A percentile compares a stretch with the other conserved stretches of the same genome.
phyloP scores from a whole-genome alignment of 2,329 filamentous ascomycete genomes.

The Phoma herbarum region DNA sequence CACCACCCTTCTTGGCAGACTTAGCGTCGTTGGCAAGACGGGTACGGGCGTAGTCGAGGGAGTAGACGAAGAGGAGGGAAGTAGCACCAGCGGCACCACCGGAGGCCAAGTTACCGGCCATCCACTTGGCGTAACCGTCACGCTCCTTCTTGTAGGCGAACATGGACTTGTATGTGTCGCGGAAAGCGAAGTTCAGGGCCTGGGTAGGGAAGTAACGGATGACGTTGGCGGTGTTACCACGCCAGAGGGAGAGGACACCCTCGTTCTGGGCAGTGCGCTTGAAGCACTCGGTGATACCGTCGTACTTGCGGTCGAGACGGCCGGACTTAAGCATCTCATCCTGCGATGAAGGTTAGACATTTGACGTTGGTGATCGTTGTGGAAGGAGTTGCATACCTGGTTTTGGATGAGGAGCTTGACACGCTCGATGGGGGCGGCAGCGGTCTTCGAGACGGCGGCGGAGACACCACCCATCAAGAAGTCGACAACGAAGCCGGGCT shows the following conservation, averaged over 20 bases:
- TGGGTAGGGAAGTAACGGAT: slow-evolving; percentile 99
- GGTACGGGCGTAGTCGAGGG: slow-evolving; percentile 99
- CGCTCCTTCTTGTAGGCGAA: slow-evolving; percentile 99
- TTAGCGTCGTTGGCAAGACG: slow-evolving; percentile 99
- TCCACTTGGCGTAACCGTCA: slow-evolving; percentile 99
- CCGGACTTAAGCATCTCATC: slow-evolving; percentile 99
- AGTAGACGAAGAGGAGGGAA: slow-evolving; percentile 99
- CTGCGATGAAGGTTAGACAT: slow-evolving; percentile 59
- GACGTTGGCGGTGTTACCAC: slow-evolving; percentile 99
- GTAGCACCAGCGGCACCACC: slow-evolving; percentile 99
- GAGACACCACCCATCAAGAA: slow-evolving; percentile 99
- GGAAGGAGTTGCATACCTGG: slow-evolving; percentile 76
- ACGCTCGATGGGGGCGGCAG: slow-evolving; percentile 99
- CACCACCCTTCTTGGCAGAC: slow-evolving; percentile 95
- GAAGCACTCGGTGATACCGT: slow-evolving; percentile 96
- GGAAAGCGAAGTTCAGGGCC: slow-evolving; percentile 99
- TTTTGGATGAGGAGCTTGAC: slow-evolving; percentile 99
- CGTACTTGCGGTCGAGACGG: slow-evolving; percentile 97
- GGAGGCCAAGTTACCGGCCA: slow-evolving; percentile 99
- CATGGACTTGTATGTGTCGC: slow-evolving; percentile 99
- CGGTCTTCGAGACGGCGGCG: slow-evolving; percentile 99
- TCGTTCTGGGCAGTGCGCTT: slow-evolving; percentile 86
- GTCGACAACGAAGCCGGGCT: slow-evolving; percentile 93
- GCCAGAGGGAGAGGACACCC: slow-evolving; percentile 95
- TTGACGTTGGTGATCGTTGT: neutral